These are phyloP conservation scores for Ophioceras dolichostomum DNA, from an alignment of 2,329 filamentous ascomycete genomes.

Conservation along the genomic window DNA sequence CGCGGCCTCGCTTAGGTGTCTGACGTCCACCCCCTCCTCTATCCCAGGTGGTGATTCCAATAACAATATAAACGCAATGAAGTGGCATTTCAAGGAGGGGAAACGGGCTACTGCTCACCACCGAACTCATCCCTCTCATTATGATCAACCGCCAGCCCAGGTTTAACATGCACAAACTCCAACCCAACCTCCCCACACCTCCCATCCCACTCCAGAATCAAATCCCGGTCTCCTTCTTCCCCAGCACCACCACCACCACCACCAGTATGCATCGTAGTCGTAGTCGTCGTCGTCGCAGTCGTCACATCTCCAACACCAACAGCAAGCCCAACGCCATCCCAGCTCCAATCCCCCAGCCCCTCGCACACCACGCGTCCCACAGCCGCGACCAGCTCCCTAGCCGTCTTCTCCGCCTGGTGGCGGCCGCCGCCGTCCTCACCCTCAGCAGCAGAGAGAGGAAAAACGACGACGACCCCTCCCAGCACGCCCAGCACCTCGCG, in stretches of 20 bases:
- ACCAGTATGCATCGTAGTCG: too few relatives aligned
- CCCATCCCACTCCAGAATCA: constrained; percentile 49
- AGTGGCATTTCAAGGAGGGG: neutral
- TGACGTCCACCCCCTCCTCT: too few relatives aligned
- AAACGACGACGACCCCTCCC: constrained; percentile 45
- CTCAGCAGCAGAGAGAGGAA: constrained; percentile 21
- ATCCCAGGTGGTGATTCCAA: too few relatives aligned
- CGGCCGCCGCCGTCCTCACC: constrained; percentile 7
- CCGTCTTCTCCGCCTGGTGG: too few relatives aligned
- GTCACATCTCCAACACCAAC: constrained; percentile 36
- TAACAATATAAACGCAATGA: neutral
- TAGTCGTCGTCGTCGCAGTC: too few relatives aligned
- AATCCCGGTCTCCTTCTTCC: constrained; percentile 14
- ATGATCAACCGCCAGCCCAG: too few relatives aligned
- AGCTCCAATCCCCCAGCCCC: constrained; percentile 46
- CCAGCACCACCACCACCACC: constrained; percentile 1
- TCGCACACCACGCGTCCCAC: constrained; percentile 43
- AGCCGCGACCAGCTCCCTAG: constrained; percentile 33
- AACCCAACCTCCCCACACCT: constrained; percentile 42
- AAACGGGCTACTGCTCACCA: constrained; percentile 28
- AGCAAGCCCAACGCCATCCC: constrained; percentile 52
- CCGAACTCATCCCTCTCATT: constrained; percentile 46
- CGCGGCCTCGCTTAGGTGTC: too few relatives aligned
- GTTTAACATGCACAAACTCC: constrained; percentile 45
- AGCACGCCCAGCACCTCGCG: constrained; percentile 49